Evolutionary conservation across 108 stramenopile species (phyloP).

Genomic region (Fragilaria radians): DNA sequence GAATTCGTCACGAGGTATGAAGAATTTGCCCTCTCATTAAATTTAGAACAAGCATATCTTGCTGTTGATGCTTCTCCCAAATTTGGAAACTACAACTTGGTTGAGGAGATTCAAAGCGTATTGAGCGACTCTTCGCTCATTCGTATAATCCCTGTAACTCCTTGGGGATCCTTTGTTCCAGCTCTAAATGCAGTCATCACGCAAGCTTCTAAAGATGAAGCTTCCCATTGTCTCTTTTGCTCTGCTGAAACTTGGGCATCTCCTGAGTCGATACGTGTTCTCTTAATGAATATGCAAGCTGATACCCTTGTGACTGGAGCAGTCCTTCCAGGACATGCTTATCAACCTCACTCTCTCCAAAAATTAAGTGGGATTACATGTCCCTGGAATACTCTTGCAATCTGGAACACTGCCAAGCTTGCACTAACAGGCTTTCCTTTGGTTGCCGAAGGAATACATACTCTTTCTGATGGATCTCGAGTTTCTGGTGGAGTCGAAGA

Average conservation of each 20-base stretch:
- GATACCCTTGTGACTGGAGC: constrained; percentile 86
- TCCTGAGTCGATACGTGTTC: constrained; percentile 18
- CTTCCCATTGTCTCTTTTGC: constrained; percentile 40
- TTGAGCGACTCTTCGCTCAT: neutral
- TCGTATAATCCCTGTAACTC: constrained; percentile 74
- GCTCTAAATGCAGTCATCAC: constrained; percentile 82
- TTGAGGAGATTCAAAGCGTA: constrained; percentile 26
- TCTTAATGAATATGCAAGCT: constrained; percentile 47
- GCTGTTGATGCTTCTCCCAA: constrained; percentile 65
- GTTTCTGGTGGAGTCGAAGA: constrained; percentile 73
- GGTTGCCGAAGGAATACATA: constrained; percentile 67
- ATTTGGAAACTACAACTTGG: constrained; percentile 50
- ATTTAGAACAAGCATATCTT: constrained; percentile 26
- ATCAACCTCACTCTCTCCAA: constrained; percentile 15
- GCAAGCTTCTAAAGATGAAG: constrained; percentile 27
- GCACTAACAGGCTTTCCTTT: constrained; percentile 76
- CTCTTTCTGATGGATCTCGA: constrained; percentile 3
- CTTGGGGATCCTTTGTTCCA: constrained; percentile 90
- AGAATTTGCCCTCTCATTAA: constrained; percentile 14
- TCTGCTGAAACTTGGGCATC: constrained; percentile 75
- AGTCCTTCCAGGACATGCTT: constrained; percentile 77
- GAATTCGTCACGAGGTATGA: constrained; percentile 25
- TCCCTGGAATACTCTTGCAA: constrained; percentile 93
- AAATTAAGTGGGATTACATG: constrained; percentile 50
- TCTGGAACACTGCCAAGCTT: constrained; percentile 82